Base-by-base conservation (phyloP, 2,329 filamentous ascomycete species). In the Diaporthe citriasiana region DNA sequence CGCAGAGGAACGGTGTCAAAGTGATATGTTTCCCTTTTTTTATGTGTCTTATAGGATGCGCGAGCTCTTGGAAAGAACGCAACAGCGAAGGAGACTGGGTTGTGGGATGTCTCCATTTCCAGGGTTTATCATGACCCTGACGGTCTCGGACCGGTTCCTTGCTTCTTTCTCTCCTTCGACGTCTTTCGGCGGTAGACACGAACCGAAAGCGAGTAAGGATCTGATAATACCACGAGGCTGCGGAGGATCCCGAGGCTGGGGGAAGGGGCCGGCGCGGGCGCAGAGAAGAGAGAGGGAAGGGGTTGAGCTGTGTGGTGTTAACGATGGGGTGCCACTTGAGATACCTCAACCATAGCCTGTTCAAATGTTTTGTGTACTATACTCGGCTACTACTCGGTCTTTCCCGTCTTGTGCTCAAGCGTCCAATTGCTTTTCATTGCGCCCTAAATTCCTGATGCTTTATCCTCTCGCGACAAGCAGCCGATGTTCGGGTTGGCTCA, bases 51-150 rank as follows among this genome's bases (percentile, higher is more conserved):
- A 73, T 75, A 69, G 74, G 74, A 69, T 72, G 66, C 33, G 70
- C 57, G 53, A 40, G 68, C 74, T 74, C 66, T 65, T 70, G 69
- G 63, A 74, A 74, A 73, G 72, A 74, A 75, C 69, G 60, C 53
- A 75, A 68, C 69, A 60, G 60, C 51, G 74, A 63, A 74, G 73
- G 76, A 72, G 75, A 74, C 71, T 74, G 77, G 76, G 77, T 76
- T 76, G 75, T 69, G 74, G 76, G 80, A 80, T 82, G 81, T 79
- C 80, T 79, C 76, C 73, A 77, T 71, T 74, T 76, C 77, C 78
- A 35, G 63, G 63, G 76, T 78, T 77, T 79, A 79, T 78, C 77
- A 72, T 77, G 72, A 13, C 50, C 66, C 66, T 70, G 60, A 72
- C 63, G 70, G 74, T 73, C 72, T 74, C 57, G 60, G 72, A 70